These are phyloP conservation scores for Trichoderma polysporum DNA, from an alignment of 2,329 filamentous ascomycete genomes.

Conservation along the genomic window DNA sequence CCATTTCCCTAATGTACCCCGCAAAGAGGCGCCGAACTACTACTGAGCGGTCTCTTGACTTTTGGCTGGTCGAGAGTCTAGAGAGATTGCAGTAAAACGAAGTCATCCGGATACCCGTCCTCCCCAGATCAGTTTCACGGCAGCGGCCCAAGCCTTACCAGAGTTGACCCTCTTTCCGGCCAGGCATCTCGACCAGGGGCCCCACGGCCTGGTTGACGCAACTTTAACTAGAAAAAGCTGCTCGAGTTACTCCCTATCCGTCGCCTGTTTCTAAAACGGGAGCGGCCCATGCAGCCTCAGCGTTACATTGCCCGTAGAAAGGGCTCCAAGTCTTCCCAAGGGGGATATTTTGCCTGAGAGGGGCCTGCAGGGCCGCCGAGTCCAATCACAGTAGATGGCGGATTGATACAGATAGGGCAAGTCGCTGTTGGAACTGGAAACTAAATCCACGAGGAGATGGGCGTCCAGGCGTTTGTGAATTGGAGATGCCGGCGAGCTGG, in stretches of 20 bases:
- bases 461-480: neutral
- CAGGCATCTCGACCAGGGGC: neutral
- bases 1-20: constrained; percentile 18
- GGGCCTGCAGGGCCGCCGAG: constrained; percentile 4
- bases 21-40: constrained; percentile 18
- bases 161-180: neutral
- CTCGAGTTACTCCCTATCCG: constrained; percentile 12
- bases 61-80: neutral
- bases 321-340: constrained; percentile 2
- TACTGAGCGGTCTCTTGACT: neutral
- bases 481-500: constrained; percentile 5
- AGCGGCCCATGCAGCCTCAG: constrained; percentile 10
- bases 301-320: constrained; percentile 9
- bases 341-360: neutral
- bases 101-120: neutral
- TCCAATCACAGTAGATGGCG: constrained; percentile 12
- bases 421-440: constrained; percentile 1
- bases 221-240: neutral
- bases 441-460: constrained; percentile 13
- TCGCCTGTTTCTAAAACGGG: constrained; percentile 17
- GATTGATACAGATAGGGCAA: constrained; percentile 12
- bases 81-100: neutral
- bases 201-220: neutral
- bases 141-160: neutral
- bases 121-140: neutral